Percentiles rank a stretch among this genome's conserved stretches.
Evolutionary conservation across 163 green algal genomes (phyloP).

Genomic region (Coccomyxa subellipsoidea): DNA sequence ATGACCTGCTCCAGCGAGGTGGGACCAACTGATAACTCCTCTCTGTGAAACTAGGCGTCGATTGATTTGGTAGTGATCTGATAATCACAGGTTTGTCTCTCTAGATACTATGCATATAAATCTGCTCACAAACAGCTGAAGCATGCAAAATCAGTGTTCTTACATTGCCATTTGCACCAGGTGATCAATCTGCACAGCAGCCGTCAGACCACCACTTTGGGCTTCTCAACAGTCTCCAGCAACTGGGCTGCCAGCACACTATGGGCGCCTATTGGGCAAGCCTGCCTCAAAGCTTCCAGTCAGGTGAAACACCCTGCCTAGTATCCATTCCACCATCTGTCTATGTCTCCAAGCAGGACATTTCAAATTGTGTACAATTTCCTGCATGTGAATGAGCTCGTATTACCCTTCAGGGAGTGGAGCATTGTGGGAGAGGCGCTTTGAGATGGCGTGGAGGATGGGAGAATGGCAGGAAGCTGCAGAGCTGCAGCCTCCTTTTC

Average conservation of each 20-base stretch:
- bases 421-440: constrained; percentile 3
- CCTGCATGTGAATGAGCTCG: too few species aligned
- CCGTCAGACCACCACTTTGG: not conserved
- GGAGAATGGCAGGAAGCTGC: constrained; percentile 15
- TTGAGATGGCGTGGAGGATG: constrained; percentile 24
- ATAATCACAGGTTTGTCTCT: too few species aligned
- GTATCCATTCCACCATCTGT: not conserved
- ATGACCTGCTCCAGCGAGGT: constrained; percentile 56
- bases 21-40: not conserved
- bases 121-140: too few species aligned
- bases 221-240: constrained; percentile 19
- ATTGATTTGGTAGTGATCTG: too few species aligned
- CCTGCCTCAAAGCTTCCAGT: not conserved
- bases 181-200: not conserved
- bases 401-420: not conserved
- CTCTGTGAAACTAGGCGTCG: too few species aligned
- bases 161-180: not conserved
- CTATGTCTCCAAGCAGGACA: too few species aligned
- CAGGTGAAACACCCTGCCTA: not conserved
- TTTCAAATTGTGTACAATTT: too few species aligned
- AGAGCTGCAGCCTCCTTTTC: not conserved
- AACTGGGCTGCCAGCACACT: constrained; percentile 22
- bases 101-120: too few species aligned
- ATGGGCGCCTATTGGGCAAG: not conserved
- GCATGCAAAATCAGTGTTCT: too few species aligned